Evolutionary conservation across 2,329 filamentous ascomycete genomes (phyloP), one percentile per base, ranked within the genome.

Genomic region (Xylaria sp.): DNA sequence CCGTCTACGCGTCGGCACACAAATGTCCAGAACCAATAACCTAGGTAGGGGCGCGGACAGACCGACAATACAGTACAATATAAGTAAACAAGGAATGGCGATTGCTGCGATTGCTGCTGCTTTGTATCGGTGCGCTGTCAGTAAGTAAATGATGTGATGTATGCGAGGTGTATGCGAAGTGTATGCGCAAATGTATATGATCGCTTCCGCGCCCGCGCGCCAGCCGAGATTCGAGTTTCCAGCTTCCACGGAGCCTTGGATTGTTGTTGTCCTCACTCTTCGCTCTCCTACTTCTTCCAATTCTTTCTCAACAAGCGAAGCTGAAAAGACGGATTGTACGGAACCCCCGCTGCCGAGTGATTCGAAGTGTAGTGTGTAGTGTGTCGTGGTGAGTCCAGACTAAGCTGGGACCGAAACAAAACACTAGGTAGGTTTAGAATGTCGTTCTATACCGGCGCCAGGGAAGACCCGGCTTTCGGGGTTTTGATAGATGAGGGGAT

Each of bases 401-500:
- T 48, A 58, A 31, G 23, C 25, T 58, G 56, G 25, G 25, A 46
- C 56, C 56, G 31, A 58, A 58, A 58, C 56, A 31, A 31, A 57
- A 46, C 39, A 46, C 39, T 31, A 46, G 23, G 18, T 52, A 34
- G 28, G 52, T 46, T 37, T 37, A 56, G 13, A 63, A 51, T 61
- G 48, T 70, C 64, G 51, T 70, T 37, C 41, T 66, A 28, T 58
- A 63, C 65, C 69, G 66, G 67, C 64, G 57, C 69, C 69, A 71
- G 65, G 67, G 65, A 67, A 67, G 62, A 63, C 69, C 69, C 69
- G 67, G 69, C 67, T 57, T 62, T 70, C 67, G 67, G 69, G 66
- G 56, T 59, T 69, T 59, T 60, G 69, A 64, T 59, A 62, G 67
- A 66, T 72, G 69, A 72, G 69, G 69, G 69, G 69, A 72, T 51